Conservation (phyloP, 2,329 filamentous ascomycete species). For the Fusarium pilosicola region DNA sequence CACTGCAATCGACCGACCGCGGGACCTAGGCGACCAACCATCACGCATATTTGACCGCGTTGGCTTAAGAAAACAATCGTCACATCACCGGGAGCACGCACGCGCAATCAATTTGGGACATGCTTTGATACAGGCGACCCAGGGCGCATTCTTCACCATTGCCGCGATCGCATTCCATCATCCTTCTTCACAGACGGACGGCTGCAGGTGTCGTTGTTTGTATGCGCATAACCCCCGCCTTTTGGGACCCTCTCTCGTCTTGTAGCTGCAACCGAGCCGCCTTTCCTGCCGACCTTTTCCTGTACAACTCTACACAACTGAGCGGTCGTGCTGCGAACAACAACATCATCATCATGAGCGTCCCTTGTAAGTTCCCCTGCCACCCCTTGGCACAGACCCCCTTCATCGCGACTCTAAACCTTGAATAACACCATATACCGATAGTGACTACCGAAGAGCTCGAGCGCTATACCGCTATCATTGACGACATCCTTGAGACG, state of each 20-base stretch:
- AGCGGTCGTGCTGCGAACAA: neutral
- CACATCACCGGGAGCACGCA: neutral
- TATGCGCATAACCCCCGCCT: constrained; percentile 30
- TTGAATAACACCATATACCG: constrained; percentile 7
- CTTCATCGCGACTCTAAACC: neutral
- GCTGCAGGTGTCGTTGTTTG: constrained; percentile 19
- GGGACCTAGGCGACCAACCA: constrained; percentile 40
- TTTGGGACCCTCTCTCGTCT: constrained; percentile 14
- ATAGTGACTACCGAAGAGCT: constrained; percentile 63
- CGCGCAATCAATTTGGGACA: constrained; percentile 26
- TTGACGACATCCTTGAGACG: constrained; percentile 67
- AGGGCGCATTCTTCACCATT: constrained; percentile 33
- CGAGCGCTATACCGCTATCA: constrained; percentile 65
- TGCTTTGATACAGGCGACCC: constrained; percentile 36
- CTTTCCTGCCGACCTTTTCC: neutral
- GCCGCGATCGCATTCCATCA: constrained; percentile 30
- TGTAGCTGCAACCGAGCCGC: constrained; percentile 19
- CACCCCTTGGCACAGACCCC: constrained; percentile 16
- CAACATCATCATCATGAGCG: constrained; percentile 37
- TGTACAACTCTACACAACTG: constrained; percentile 21
- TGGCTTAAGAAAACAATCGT: constrained; percentile 10
- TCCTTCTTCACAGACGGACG: constrained; percentile 12
- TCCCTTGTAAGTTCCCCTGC: constrained; percentile 37
- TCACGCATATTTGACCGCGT: constrained; percentile 42
- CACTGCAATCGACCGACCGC: constrained; percentile 41